These are phyloP conservation scores for Platismatia glauca DNA, from an alignment of 495 filamentous ascomycete species.

Conservation along the genomic window DNA sequence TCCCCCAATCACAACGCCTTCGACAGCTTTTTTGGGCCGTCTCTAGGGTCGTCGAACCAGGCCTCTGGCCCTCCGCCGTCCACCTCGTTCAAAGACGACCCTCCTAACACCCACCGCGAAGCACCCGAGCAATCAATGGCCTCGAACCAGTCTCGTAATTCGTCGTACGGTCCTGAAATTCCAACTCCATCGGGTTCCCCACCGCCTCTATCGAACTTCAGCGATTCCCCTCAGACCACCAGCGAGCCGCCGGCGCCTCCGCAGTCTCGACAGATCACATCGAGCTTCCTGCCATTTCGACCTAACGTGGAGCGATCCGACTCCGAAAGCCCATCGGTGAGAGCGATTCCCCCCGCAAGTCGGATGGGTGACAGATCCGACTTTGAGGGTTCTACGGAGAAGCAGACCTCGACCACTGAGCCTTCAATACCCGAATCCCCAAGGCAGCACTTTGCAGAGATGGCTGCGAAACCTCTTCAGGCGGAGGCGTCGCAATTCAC, in stretches of 20 bases:
- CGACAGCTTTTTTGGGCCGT: conserved; percentile 82
- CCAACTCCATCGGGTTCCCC: conserved; percentile 57
- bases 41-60: conserved; percentile 42
- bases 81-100: conserved; percentile 61
- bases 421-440: conserved; percentile 12
- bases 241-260: conserved; percentile 52
- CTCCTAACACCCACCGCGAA: conserved; percentile 29
- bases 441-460: conserved; percentile 19
- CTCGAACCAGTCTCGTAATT: conserved; percentile 25
- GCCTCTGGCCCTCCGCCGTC: conserved; percentile 44
- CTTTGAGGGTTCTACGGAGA: conserved; percentile 50
- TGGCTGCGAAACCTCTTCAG: conserved; percentile 18
- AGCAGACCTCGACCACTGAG: conserved; percentile 18
- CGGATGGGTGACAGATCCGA: conserved; percentile 53
- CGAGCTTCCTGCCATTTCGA: conserved; percentile 59
- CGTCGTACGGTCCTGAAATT: conserved; percentile 25
- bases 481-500: conserved; percentile 8
- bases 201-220: conserved; percentile 38
- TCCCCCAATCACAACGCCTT: conserved; percentile 60
- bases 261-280: conserved; percentile 63
- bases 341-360: conserved; percentile 71
- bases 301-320: conserved; percentile 46
- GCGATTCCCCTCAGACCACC: conserved; percentile 45
- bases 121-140: conserved; percentile 29
- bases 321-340: conserved; percentile 66